phyloP scores from a whole-genome alignment of 345 rosid species.

The Pistacia atlantica region DNA sequence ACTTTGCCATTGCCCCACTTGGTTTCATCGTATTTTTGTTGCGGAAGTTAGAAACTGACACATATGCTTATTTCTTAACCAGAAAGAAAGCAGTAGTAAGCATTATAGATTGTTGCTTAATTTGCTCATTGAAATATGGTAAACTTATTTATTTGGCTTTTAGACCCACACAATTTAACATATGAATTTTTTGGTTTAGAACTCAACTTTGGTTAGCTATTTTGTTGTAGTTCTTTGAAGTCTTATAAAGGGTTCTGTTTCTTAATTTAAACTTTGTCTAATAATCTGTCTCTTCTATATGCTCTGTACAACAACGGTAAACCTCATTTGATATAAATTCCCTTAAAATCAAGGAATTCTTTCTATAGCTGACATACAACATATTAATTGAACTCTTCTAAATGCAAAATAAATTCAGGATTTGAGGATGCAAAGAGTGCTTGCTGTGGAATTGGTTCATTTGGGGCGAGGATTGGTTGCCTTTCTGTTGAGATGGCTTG shows the following conservation, averaged over 20 bases:
- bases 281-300: background rate
- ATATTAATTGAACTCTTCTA: background rate
- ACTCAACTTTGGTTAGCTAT: background rate
- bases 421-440: constrained; percentile 43
- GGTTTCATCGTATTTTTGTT: background rate
- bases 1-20: background rate
- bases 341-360: background rate
- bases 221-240: background rate
- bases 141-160: too few species aligned
- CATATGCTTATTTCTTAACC: background rate
- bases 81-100: background rate
- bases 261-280: background rate
- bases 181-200: background rate
- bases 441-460: constrained; percentile 59
- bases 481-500: constrained; percentile 58
- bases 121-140: background rate
- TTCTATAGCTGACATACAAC: background rate
- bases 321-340: background rate
- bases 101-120: background rate
- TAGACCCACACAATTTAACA: background rate
- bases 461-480: constrained; percentile 53
- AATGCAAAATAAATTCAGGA: constrained; percentile 33
- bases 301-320: background rate
- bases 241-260: background rate
- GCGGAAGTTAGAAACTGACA: background rate